A percentile compares a stretch with the other conserved stretches of the same genome.
phyloP scores from a whole-genome alignment of 176 grass and related monocot species.

The Tuctoria greenei region DNA sequence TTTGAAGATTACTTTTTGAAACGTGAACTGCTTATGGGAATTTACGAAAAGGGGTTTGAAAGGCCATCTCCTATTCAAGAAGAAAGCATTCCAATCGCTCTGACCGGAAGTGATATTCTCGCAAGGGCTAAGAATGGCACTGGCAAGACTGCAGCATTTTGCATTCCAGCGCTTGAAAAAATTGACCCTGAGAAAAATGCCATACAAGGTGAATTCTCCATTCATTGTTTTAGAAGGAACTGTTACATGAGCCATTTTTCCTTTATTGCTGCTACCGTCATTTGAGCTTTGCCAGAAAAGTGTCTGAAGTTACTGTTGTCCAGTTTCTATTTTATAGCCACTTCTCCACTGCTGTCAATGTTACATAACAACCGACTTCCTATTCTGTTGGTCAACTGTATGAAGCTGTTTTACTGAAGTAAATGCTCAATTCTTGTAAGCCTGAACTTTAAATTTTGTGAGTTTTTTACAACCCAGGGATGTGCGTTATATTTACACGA shows the following conservation, averaged over 20 bases:
- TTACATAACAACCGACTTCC: not conserved
- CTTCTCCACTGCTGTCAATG: not conserved
- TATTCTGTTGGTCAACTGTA: not conserved
- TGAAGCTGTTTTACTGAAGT: not conserved
- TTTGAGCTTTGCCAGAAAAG: not conserved
- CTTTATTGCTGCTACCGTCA: not conserved
- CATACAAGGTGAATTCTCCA: conserved; percentile 43
- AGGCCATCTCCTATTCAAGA: conserved; percentile 78
- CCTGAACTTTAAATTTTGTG: not conserved
- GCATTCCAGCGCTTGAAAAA: conserved; percentile 73
- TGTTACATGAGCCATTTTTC: not conserved
- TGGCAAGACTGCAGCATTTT: conserved; percentile 76
- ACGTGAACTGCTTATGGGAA: conserved; percentile 75
- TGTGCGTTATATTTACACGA: not conserved
- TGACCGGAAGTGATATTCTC: conserved; percentile 84
- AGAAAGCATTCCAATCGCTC: conserved; percentile 79
- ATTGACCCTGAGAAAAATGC: conserved; percentile 66
- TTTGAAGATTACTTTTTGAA: conserved; percentile 86
- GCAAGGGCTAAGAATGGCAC: conserved; percentile 73
- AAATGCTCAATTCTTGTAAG: not conserved
- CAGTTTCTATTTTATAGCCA: not conserved
- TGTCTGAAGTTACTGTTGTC: not conserved
- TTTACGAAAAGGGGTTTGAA: conserved; percentile 84
- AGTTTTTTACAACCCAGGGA: not conserved
- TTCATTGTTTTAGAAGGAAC: not conserved